Percentiles rank a stretch among this genome's conserved stretches.
phyloP scores from a whole-genome alignment of 495 filamentous ascomycete species.

The Trichoderma asperelloides region DNA sequence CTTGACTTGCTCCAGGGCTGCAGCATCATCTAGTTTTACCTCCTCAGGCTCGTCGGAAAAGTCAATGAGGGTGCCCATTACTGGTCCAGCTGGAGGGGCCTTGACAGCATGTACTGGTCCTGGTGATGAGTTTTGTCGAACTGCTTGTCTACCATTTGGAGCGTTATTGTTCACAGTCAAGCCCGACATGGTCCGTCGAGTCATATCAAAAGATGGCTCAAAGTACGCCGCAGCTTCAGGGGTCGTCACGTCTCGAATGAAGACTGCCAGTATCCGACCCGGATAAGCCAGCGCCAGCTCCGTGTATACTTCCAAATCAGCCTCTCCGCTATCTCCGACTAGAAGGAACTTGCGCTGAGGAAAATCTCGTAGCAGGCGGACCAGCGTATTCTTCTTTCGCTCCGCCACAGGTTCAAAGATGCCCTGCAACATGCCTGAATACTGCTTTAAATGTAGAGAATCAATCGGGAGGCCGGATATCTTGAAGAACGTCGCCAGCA shows the following conservation, averaged over 20 bases:
- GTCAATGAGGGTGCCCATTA: constrained; percentile 54
- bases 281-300: constrained; percentile 81
- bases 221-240: constrained; percentile 62
- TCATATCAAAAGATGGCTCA: constrained; percentile 50
- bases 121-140: constrained; percentile 20
- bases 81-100: constrained; percentile 19
- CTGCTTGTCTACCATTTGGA: constrained; percentile 13
- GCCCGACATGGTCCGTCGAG: not conserved
- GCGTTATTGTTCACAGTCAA: constrained; percentile 16
- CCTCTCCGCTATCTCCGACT: constrained; percentile 91
- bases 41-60: constrained; percentile 45
- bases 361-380: constrained; percentile 81
- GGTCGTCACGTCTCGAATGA: constrained; percentile 91
- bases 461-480: constrained; percentile 72
- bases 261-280: constrained; percentile 68
- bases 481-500: constrained; percentile 75
- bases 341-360: constrained; percentile 83
- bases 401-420: constrained; percentile 97
- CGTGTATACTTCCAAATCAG: constrained; percentile 94
- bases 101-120: not conserved
- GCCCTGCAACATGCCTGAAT: constrained; percentile 89
- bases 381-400: constrained; percentile 78
- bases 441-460: constrained; percentile 91
- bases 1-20: constrained; percentile 15
- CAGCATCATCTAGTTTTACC: constrained; percentile 24